Base-by-base conservation (phyloP, 768 basidiomycete genomes). In the Phylloporus scabripes region DNA sequence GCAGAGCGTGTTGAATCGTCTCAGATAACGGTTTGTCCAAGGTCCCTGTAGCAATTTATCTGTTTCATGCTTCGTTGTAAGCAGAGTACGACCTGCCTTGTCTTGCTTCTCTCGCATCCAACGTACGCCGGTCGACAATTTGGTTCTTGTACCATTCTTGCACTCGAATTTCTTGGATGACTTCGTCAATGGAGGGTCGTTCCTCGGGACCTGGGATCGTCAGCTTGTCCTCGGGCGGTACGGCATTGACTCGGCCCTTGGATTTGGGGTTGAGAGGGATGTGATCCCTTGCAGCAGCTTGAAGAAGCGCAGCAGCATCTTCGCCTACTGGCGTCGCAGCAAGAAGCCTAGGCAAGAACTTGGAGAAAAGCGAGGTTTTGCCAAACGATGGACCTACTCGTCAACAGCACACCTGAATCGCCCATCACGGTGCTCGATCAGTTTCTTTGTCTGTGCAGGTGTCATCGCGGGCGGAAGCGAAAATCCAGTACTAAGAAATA, bases 61-160 rank as follows among this genome's bases (percentile, higher is more conserved):
- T 10, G 24, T 33, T n/a, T 6, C 26, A 12, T 12, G 26, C 9
- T 7, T 20, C 15, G 10, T 18, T 6, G 14, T 11, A 28, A 12
- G 34, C 1, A 42, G 31, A 1, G 6, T 42, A 18, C 4, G 32
- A 44, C 53, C 7, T 44, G 80, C 89, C 86, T 51, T 68, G 71
- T 45, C 72, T 68, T 8, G 77, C 78, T 20, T 69, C 70, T 56
- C 75, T 81, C 3, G 77, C 76, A 9, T 75, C 73, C 17, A 83
- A 70, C 0, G 74, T 78, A 40, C 78, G 74, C 32, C 76, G 72
- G 48, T 80, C 70, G 5, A 74, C 72, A 26, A 94, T 85, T 66
- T 92, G 88, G 17, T 76, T 76, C 43, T 70, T 70, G 62, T 87
- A 93, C 82, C 85, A 86, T 0, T 73, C 68, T 50, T 83, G 76